Evolutionary conservation across 108 stramenopile species (phyloP), one percentile per base, ranked within the genome.

Genomic region (Nannochloropsis salina): DNA sequence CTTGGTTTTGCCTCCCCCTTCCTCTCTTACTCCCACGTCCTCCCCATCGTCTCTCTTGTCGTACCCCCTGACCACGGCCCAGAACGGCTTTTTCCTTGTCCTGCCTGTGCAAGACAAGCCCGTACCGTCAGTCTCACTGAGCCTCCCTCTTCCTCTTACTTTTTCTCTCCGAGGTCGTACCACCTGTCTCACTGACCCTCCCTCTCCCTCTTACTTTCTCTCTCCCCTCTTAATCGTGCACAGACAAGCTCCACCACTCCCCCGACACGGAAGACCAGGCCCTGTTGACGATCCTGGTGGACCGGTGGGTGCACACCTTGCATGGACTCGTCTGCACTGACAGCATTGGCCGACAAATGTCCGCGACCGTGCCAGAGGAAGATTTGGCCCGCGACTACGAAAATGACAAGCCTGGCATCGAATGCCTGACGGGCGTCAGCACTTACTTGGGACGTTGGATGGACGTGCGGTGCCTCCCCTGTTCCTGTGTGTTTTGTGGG

Each of bases 161-260:
- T n/a, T n/a, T n/a, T 4, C 61, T n/a, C 61, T 74, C 6, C 31
- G 1, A 31, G 1, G 31, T 31, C 61, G 2, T n/a, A 74, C 15
- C 4, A 74, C 8, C 61, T n/a, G 3, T 74, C 8, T n/a, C 31
- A 31, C 31, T 31, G 31, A 31, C 31, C 61, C 6, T 74, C 61
- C 61, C 61, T 74, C 61, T 2, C 61, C n/a, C 61, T n/a, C 0
- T 74, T 2, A 15, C 6, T 6, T n/a, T n/a, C 2, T 4, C 61
- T n/a, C 61, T 74, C 6, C 61, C 61, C n/a, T 74, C 31, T 31
- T 31, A 31, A 31, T 31, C 31, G 31, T 8, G 61, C 61, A 4
- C 61, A 74, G 61, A 74, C 61, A 74, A 74, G n/a, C 61, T 74
- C 61, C 61, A 74, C 61, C 61, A 74, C 61, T 74, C 61, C 61